A percentile compares a stretch with the other conserved stretches of the same genome.
phyloP scores from a whole-genome alignment of 768 basidiomycete species.

The Russula griseocarnosa region DNA sequence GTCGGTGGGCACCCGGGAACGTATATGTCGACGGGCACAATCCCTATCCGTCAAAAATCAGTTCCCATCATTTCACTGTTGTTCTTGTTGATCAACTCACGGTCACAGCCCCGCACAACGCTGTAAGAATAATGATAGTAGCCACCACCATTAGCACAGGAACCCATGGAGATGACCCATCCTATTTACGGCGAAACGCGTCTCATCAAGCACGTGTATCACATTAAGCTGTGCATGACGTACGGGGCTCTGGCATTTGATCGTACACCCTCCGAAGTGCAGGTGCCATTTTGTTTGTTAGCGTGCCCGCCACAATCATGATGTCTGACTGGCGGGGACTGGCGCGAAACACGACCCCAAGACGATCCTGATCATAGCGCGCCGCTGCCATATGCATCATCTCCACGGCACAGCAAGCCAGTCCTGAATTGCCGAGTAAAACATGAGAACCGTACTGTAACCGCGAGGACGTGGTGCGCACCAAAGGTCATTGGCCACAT shows the following conservation, averaged over 20 bases:
- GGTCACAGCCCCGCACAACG: conserved; percentile 96
- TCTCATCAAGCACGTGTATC: conserved; percentile 4
- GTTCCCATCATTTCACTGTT: conserved; percentile 20
- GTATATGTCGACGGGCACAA: conserved; percentile 98
- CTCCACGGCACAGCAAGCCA: conserved; percentile 98
- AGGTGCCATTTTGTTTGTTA: conserved; percentile 99
- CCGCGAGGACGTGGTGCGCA: conserved; percentile 29
- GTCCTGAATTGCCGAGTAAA: conserved; percentile 50
- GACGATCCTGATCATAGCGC: conserved; percentile 95
- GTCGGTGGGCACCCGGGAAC: conserved; percentile 94
- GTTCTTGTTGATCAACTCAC: conserved; percentile 44
- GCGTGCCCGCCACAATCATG: conserved; percentile 98
- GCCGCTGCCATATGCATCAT: conserved; percentile 99
- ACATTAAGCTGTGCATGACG: conserved; percentile 32
- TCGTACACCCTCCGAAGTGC: conserved; percentile 95
- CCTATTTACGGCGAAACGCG: conserved; percentile 42
- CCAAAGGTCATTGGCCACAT: conserved; percentile 99
- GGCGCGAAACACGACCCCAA: conserved; percentile 98
- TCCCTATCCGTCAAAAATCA: conserved; percentile 46
- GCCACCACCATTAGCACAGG: conserved; percentile 96
- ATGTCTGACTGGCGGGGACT: conserved; percentile 95
- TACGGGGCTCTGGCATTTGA: conserved; percentile 97
- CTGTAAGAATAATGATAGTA: conserved; percentile 99
- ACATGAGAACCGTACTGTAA: neutral
- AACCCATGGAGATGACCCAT: conserved; percentile 99